phyloP scores from a whole-genome alignment of 1,284 basidiomycete genomes.

The Cryptococcus sp. region DNA sequence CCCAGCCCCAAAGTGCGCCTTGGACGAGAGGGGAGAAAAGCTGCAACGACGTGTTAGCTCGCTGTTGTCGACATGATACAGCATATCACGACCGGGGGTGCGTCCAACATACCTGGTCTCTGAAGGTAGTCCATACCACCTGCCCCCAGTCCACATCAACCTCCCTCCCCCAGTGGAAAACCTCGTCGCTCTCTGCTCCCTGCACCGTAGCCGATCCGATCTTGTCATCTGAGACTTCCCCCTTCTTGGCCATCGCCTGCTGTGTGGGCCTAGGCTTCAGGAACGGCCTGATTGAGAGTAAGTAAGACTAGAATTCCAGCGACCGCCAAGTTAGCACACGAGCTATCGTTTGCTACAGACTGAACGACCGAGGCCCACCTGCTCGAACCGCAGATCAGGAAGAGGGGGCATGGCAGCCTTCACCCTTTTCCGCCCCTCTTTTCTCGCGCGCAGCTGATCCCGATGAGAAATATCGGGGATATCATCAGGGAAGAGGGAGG shows the following conservation, averaged over 20 bases:
- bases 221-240: slow-evolving; percentile 10
- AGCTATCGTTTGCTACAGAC: neutral
- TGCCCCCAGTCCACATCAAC: slow-evolving; percentile 42
- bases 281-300: slow-evolving; percentile 42
- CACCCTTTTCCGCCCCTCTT: slow-evolving; percentile 39
- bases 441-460: slow-evolving; percentile 16
- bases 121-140: slow-evolving; percentile 43
- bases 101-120: slow-evolving; percentile 50
- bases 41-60: slow-evolving; percentile 8
- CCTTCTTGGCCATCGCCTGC: slow-evolving; percentile 11
- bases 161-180: slow-evolving; percentile 41
- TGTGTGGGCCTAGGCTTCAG: slow-evolving; percentile 24
- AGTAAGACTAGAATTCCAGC: slow-evolving; percentile 32
- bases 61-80: neutral
- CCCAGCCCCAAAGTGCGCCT: slow-evolving; percentile 47
- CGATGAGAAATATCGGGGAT: slow-evolving; percentile 12
- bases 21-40: slow-evolving; percentile 41
- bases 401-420: slow-evolving; percentile 42
- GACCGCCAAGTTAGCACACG: neutral
- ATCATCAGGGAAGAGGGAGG: slow-evolving; percentile 25
- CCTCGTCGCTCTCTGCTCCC: slow-evolving; percentile 34
- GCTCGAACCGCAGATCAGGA: slow-evolving; percentile 49
- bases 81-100: too few species aligned
- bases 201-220: slow-evolving; percentile 24
- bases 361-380: slow-evolving; percentile 28